phyloP scores from a whole-genome alignment of 768 basidiomycete genomes.

The Suillus americanus region DNA sequence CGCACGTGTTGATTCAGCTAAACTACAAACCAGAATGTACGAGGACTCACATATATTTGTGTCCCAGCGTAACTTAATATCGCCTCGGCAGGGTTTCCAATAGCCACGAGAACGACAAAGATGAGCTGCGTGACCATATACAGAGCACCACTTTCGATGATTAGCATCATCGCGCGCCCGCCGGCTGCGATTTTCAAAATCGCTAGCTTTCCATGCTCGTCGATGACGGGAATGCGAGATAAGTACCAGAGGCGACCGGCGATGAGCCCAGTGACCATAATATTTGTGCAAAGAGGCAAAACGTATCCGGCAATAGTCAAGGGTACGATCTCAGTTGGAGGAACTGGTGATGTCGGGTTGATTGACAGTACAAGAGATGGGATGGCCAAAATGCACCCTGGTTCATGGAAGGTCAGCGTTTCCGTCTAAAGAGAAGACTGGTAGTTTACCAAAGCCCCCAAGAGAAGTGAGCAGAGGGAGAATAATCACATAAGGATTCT shows the following conservation, averaged over 20 bases:
- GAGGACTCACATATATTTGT: slow-evolving; percentile 30
- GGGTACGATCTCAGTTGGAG: slow-evolving; percentile 29
- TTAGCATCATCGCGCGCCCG: slow-evolving; percentile 20
- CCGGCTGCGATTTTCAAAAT: slow-evolving; percentile 5
- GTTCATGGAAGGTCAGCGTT: not conserved
- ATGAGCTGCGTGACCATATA: slow-evolving; percentile 31
- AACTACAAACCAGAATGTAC: not conserved
- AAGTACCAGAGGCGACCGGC: slow-evolving; percentile 31
- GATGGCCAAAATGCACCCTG: not conserved
- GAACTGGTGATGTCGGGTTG: slow-evolving; percentile 1
- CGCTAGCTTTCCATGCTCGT: not conserved
- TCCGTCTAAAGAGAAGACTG: not conserved
- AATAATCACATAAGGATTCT: slow-evolving; percentile 25
- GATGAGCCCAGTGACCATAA: slow-evolving; percentile 35
- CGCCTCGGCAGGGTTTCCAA: slow-evolving; percentile 27
- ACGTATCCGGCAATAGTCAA: slow-evolving; percentile 29
- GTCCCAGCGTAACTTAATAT: slow-evolving; percentile 24
- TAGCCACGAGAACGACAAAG: slow-evolving; percentile 31
- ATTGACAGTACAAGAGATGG: not conserved
- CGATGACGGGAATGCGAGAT: slow-evolving; percentile 6
- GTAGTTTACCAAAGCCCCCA: slow-evolving; percentile 26
- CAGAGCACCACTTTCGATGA: slow-evolving; percentile 32
- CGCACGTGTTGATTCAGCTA: not conserved
- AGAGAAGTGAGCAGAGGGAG: slow-evolving; percentile 28
- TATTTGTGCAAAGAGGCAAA: slow-evolving; percentile 35